phyloP scores from a whole-genome alignment of 2,329 filamentous ascomycete genomes.

The Setomelanomma holmii region DNA sequence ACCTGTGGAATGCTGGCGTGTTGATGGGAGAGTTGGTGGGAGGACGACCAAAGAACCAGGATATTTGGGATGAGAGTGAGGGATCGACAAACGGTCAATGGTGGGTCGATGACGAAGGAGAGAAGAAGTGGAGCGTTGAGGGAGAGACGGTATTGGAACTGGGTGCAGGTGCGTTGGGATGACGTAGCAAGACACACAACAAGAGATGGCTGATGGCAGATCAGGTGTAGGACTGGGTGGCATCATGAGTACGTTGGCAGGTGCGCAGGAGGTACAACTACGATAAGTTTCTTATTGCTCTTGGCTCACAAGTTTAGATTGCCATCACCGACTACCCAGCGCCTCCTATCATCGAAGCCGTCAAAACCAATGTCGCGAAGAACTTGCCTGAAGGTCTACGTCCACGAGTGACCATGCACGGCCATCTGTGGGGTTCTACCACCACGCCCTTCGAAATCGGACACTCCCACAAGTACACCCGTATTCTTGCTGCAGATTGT shows the following conservation, averaged over 20 bases:
- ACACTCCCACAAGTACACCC: slow-evolving; percentile 59
- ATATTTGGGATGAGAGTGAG: slow-evolving; percentile 23
- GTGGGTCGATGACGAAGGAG: slow-evolving; percentile 44
- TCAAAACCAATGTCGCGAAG: slow-evolving; percentile 63
- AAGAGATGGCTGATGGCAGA: slow-evolving; percentile 37
- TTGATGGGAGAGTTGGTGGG: slow-evolving; percentile 55
- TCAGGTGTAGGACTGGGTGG: slow-evolving; percentile 56
- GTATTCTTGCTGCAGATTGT: slow-evolving; percentile 74
- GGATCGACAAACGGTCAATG: slow-evolving; percentile 32
- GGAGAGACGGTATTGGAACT: slow-evolving; percentile 67
- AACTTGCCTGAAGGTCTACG: slow-evolving; percentile 56
- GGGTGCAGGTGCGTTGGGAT: slow-evolving; percentile 66
- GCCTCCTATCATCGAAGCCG: slow-evolving; percentile 63
- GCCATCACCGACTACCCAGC: slow-evolving; percentile 74
- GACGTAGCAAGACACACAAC: slow-evolving; percentile 9
- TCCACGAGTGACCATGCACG: slow-evolving; percentile 56
- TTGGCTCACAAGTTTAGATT: slow-evolving; percentile 48
- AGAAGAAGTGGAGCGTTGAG: slow-evolving; percentile 54
- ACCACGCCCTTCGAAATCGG: slow-evolving; percentile 48
- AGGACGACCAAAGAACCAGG: slow-evolving; percentile 23
- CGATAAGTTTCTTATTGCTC: not conserved
- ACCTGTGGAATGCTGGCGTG: slow-evolving; percentile 72
- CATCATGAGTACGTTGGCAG: slow-evolving; percentile 55
- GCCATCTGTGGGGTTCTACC: slow-evolving; percentile 71
- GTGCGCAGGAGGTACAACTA: slow-evolving; percentile 53